phyloP scores from a whole-genome alignment of 106 monocot genomes.

The Dactylorhiza incarnata region DNA sequence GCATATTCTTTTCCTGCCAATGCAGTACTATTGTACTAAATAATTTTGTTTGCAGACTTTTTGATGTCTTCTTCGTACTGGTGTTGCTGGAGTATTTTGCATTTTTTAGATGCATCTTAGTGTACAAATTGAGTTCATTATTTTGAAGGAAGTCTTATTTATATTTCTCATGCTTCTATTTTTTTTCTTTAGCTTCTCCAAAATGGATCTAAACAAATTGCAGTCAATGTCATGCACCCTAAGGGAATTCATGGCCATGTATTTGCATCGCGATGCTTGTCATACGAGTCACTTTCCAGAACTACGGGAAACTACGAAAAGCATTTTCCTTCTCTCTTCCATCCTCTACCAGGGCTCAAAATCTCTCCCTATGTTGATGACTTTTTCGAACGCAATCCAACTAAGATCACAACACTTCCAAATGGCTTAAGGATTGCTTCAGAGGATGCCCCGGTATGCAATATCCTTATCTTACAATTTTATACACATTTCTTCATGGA shows the following conservation, averaged over 20 bases:
- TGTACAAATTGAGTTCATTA: not conserved
- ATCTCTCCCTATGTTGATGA: constrained; percentile 31
- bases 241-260: not conserved
- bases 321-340: constrained; percentile 36
- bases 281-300: constrained; percentile 16
- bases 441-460: constrained; percentile 47
- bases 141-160: not conserved
- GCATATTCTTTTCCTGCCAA: not conserved
- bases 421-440: constrained; percentile 76
- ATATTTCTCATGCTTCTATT: not conserved
- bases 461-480: not conserved
- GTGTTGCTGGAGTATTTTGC: not conserved
- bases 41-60: not conserved
- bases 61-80: not conserved
- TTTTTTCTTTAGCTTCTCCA: constrained; percentile 12
- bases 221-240: not conserved
- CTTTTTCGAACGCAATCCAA: constrained; percentile 21
- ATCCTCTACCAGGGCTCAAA: constrained; percentile 37
- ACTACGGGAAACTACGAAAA: constrained; percentile 19
- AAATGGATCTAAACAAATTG: constrained; percentile 9
- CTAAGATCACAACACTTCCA: constrained; percentile 59
- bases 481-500: not conserved
- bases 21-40: not conserved
- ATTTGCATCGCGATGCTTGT: constrained; percentile 17
- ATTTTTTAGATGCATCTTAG: not conserved